Evolutionary conservation across 2,329 filamentous ascomycete genomes (phyloP).

Genomic region (Pochonia chlamydosporia): DNA sequence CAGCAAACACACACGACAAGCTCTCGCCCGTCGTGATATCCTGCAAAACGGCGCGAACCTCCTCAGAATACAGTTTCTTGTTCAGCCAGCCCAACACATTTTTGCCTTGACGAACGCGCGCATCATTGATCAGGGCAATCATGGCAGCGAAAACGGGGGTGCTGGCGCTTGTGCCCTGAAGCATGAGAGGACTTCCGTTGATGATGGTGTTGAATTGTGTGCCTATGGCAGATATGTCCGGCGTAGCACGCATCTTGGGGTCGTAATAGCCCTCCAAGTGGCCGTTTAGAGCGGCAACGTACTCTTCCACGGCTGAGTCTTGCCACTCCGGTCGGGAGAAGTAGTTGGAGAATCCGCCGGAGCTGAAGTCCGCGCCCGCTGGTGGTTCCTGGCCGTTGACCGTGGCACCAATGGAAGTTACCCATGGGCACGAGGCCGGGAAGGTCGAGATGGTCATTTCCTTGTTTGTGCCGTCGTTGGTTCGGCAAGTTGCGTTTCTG

Average conservation of each 20-base stretch:
- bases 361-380: constrained; percentile 37
- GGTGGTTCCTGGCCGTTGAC: constrained; percentile 29
- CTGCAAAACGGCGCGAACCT: constrained; percentile 29
- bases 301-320: constrained; percentile 30
- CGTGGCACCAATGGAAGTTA: constrained; percentile 61
- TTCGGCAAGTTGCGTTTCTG: constrained; percentile 45
- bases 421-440: constrained; percentile 61
- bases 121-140: constrained; percentile 49
- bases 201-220: constrained; percentile 44
- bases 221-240: constrained; percentile 50
- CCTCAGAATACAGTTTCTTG: constrained; percentile 35
- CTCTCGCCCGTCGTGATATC: constrained; percentile 38
- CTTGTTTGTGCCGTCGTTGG: constrained; percentile 52
- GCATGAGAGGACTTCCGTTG: constrained; percentile 17
- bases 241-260: constrained; percentile 38
- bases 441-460: constrained; percentile 56
- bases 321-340: constrained; percentile 44
- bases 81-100: constrained; percentile 49
- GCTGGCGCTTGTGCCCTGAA: constrained; percentile 44
- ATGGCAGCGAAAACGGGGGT: constrained; percentile 50
- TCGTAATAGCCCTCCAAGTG: constrained; percentile 41
- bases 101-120: constrained; percentile 42
- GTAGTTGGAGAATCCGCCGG: constrained; percentile 48
- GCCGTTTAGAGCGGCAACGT: constrained; percentile 32
- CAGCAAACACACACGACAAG: constrained; percentile 31